Evolutionary conservation across 345 rosid species (phyloP).

Genomic region (Populus deltoides): DNA sequence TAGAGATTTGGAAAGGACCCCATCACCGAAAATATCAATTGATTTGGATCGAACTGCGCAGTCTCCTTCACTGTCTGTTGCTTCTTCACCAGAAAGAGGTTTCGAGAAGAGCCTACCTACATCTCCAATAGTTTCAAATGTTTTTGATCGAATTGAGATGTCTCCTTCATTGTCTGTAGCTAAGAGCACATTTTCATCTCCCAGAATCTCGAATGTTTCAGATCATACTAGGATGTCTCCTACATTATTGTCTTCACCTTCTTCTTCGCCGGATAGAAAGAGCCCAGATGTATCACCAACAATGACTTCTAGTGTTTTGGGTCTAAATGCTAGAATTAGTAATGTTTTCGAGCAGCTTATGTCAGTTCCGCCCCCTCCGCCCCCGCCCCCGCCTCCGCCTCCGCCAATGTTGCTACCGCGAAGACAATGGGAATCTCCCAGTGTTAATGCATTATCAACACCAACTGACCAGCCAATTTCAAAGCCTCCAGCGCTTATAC

Average conservation of each 20-base stretch:
- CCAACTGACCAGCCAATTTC: conserved; percentile 39
- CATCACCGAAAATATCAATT: not conserved
- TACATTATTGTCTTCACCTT: conserved; percentile 38
- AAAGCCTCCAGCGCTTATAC: conserved; percentile 54
- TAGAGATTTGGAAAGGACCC: not conserved
- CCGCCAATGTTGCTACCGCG: conserved; percentile 19
- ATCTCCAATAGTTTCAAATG: conserved; percentile 21
- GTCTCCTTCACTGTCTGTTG: conserved; percentile 42
- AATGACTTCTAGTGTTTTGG: conserved; percentile 18
- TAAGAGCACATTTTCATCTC: conserved; percentile 44
- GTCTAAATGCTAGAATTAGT: conserved; percentile 28
- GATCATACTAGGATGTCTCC: conserved; percentile 36
- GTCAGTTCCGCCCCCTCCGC: conserved; percentile 33
- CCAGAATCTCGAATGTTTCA: conserved; percentile 32
- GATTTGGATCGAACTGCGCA: conserved; percentile 32
- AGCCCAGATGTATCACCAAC: conserved; percentile 35
- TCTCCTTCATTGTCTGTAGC: conserved; percentile 45
- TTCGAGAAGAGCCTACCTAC: conserved; percentile 17
- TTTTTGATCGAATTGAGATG: conserved; percentile 28
- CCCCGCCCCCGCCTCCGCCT: conserved; percentile 29
- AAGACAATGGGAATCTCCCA: conserved; percentile 30
- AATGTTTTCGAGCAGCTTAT: conserved; percentile 30
- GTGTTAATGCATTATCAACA: conserved; percentile 21
- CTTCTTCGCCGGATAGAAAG: conserved; percentile 48
- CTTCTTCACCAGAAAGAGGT: conserved; percentile 50